These are phyloP conservation scores for Botrytis fabae DNA, from an alignment of 2,329 filamentous ascomycete species.

Conservation along the genomic window DNA sequence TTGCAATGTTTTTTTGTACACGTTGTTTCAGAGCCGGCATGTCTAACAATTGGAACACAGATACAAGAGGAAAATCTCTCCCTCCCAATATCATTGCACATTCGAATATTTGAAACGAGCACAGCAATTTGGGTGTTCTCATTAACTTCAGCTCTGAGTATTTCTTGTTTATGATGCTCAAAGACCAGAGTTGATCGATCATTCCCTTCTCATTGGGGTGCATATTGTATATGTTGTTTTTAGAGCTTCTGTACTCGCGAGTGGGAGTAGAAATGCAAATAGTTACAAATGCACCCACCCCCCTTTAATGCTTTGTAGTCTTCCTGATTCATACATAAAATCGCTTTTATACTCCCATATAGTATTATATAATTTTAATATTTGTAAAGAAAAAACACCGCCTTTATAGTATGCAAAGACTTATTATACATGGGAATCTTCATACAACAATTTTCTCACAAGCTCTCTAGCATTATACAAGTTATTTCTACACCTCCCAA, in stretches of 20 bases:
- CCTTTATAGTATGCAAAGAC: neutral
- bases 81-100: too few relatives aligned
- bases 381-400: neutral
- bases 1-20: neutral
- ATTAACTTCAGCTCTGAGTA: too few relatives aligned
- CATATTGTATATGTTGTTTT: neutral
- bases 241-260: neutral
- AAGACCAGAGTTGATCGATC: too few relatives aligned
- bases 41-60: too few relatives aligned
- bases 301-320: neutral
- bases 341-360: neutral
- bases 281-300: neutral
- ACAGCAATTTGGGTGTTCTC: too few relatives aligned
- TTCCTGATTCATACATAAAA: fast-evolving
- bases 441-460: neutral
- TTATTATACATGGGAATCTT: neutral
- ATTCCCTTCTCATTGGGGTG: too few relatives aligned
- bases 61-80: too few relatives aligned
- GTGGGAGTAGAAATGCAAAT: neutral
- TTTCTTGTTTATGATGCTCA: too few relatives aligned
- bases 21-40: neutral
- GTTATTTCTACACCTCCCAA: neutral
- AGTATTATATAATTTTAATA: neutral
- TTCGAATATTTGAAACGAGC: too few relatives aligned
- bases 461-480: neutral